A percentile compares a stretch with the other conserved stretches of the same genome.
Evolutionary conservation across 208 protist genomes (phyloP).

Genomic region (Wallacemonas sp.): DNA sequence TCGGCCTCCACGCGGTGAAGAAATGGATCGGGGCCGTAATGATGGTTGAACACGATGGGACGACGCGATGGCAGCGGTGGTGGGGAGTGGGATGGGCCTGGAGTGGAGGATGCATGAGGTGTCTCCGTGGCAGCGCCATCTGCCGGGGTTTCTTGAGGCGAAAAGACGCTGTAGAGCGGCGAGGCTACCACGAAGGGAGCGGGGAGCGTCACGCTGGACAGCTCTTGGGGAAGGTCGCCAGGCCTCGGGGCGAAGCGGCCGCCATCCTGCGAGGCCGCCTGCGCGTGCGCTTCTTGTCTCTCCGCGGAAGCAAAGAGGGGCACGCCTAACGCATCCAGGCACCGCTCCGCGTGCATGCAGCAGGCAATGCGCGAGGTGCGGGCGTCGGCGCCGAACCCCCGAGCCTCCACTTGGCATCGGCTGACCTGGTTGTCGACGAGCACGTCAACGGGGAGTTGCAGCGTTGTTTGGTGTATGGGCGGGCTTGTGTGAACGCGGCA

Average conservation of each 20-base stretch:
- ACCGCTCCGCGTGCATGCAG: slow-evolving; percentile 59
- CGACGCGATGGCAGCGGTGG: slow-evolving; percentile 14
- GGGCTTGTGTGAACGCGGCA: neutral
- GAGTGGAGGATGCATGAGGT: too few relatives aligned
- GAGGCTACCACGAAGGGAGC: slow-evolving; percentile 12
- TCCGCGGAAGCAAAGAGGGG: slow-evolving; percentile 34
- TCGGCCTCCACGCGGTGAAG: slow-evolving; percentile 27
- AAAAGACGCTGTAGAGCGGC: neutral
- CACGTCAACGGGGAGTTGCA: slow-evolving; percentile 41
- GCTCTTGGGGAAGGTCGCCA: slow-evolving; percentile 25
- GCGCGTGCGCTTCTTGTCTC: slow-evolving; percentile 29
- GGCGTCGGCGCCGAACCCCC: slow-evolving; percentile 30
- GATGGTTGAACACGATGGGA: slow-evolving; percentile 28
- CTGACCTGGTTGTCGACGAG: slow-evolving; percentile 30
- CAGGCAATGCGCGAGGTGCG: slow-evolving; percentile 24
- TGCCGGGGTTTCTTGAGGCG: too few relatives aligned
- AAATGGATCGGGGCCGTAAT: slow-evolving; percentile 45
- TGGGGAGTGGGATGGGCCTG: too few relatives aligned
- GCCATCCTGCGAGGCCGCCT: slow-evolving; percentile 31
- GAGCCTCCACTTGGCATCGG: slow-evolving; percentile 21
- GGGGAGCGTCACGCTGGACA: slow-evolving; percentile 29
- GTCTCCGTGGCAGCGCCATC: neutral
- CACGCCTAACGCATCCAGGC: slow-evolving; percentile 39
- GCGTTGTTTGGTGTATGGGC: neutral
- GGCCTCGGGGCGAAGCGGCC: slow-evolving; percentile 48